Evolutionary conservation across 208 protist genomes (phyloP), one percentile per base, ranked within the genome.

Genomic region (Leishmania tarentolae): DNA sequence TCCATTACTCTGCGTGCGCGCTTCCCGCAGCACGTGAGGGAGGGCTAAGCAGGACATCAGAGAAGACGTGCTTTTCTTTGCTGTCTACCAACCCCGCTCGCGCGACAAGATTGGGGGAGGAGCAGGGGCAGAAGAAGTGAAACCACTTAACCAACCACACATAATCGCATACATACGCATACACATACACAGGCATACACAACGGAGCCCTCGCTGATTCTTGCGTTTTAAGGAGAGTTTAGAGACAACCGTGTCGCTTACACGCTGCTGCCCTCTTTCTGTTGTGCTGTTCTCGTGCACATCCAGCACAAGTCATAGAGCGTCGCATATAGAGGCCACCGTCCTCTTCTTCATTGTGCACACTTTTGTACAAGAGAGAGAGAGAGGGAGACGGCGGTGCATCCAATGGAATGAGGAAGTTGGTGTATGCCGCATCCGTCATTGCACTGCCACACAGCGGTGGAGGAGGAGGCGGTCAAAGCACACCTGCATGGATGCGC

Each of bases 401-500:
- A 72, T 73, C 69, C n/a, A n/a, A 73, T 50, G 69, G 44, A 53
- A 73, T 73, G 69, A 73, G 24, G 21, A 73, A 53, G 44, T 4
- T 73, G 21, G 9, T 11, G 52, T 53, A 50, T 73, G 44, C 40
- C 28, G 44, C 69, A 31, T 31, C 69, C 21, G 44, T n/a, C 46
- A 9, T 44, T 0, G 13, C 37, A 50, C 19, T 28, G 21, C 69
- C 42, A 73, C 11, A 52, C 24, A 8, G 42, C 42, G 3, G 44
- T 53, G 69, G 13, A 2, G 11, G 24, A 35, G 69, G 69, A 28
- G 44, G 21, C 24, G 28, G 21, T 53, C 44, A 53, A 8, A 53
- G 24, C 4, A 21, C 21, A 73, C 13, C 69, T 31, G 44, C 44
- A 28, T 6, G 42, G 69, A 31, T 73, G 69, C 0, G 42, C 69